Evolutionary conservation across 106 monocot species (phyloP).

Genomic region (Agapanthus africanus): DNA sequence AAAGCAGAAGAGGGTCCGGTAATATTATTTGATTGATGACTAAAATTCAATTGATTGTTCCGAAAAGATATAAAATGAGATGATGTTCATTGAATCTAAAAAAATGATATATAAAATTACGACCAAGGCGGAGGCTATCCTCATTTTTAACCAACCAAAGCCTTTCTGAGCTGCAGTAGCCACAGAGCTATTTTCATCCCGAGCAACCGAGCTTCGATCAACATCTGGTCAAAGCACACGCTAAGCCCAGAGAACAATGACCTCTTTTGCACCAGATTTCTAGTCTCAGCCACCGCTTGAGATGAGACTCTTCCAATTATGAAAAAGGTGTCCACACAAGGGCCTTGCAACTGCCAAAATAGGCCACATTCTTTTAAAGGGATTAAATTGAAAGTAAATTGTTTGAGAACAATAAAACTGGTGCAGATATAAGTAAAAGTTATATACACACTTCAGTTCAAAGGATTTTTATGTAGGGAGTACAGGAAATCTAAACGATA

Average conservation of each 20-base stretch:
- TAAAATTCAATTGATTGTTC: no score
- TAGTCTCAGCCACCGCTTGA: slow-evolving; percentile 59
- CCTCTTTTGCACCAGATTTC: slow-evolving; percentile 12
- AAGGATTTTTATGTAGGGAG: no score
- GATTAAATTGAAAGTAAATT: neutral
- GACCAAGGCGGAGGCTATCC: no score
- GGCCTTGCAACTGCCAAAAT: slow-evolving; percentile 51
- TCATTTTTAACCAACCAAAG: slow-evolving; percentile 23
- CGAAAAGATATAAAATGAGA: no score
- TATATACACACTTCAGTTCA: no score
- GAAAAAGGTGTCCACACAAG: slow-evolving; percentile 61
- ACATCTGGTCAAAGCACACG: slow-evolving; percentile 42
- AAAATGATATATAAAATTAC: no score
- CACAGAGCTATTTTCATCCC: slow-evolving; percentile 49
- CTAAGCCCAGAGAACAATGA: slow-evolving; percentile 23
- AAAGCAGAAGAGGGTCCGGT: no score
- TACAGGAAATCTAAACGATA: neutral
- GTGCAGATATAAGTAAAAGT: neutral
- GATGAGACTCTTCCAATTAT: slow-evolving; percentile 73
- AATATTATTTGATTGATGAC: no score
- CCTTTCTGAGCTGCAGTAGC: slow-evolving; percentile 48
- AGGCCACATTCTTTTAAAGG: neutral
- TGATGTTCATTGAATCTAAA: no score
- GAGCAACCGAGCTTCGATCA: slow-evolving; percentile 57
- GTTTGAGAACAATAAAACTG: neutral